These are phyloP conservation scores for Hypholoma sublateritium DNA, from an alignment of 768 basidiomycete genomes.

Conservation along the genomic window DNA sequence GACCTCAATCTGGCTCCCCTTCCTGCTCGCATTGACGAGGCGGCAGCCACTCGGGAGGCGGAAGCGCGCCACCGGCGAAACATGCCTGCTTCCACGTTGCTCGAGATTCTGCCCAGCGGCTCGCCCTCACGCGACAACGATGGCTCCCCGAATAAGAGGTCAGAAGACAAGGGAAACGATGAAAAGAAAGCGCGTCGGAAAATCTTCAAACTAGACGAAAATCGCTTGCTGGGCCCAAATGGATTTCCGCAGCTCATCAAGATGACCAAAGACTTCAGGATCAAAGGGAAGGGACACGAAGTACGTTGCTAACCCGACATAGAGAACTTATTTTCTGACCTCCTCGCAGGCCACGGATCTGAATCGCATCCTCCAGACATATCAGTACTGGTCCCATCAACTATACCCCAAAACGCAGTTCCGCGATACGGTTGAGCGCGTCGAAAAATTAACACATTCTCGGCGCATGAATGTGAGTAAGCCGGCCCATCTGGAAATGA, in stretches of 20 bases:
- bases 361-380: constrained; percentile 73
- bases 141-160: constrained; percentile 16
- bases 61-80: constrained; percentile 41
- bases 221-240: constrained; percentile 61
- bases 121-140: constrained; percentile 43
- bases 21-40: constrained; percentile 52
- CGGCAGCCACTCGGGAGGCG: constrained; percentile 53
- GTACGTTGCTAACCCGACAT: constrained; percentile 37
- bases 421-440: constrained; percentile 76
- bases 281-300: constrained; percentile 92
- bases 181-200: constrained; percentile 49
- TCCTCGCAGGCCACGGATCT: constrained; percentile 71
- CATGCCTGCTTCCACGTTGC: constrained; percentile 35
- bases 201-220: constrained; percentile 70
- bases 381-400: constrained; percentile 94
- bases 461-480: constrained; percentile 78
- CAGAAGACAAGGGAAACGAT: constrained; percentile 26
- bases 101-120: constrained; percentile 47
- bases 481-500: background rate
- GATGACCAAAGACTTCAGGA: constrained; percentile 73
- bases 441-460: constrained; percentile 89
- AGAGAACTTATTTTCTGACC: background rate
- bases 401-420: constrained; percentile 91
- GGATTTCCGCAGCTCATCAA: constrained; percentile 84
- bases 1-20: constrained; percentile 46